Conservation (phyloP, 208 protist species). For the Acanthamoeba divionensis region DNA sequence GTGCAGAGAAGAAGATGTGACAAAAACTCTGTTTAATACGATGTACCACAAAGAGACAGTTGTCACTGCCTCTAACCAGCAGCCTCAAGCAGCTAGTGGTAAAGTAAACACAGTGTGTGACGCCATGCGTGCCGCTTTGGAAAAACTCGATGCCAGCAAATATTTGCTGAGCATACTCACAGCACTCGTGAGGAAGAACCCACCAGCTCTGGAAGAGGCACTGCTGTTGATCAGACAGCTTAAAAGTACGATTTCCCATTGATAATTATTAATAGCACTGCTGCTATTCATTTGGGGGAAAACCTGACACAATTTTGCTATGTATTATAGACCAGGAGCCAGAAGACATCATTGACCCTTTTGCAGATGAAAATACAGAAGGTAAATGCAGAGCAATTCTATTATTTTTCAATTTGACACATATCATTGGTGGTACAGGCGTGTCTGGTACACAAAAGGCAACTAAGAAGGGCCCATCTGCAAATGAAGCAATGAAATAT, state of each 20-base stretch:
- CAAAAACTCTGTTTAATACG: constrained; percentile 50
- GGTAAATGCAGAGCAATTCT: neutral
- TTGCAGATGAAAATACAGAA: neutral
- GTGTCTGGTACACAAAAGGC: neutral
- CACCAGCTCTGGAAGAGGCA: constrained; percentile 56
- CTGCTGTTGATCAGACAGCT: constrained; percentile 51
- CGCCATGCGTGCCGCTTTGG: neutral
- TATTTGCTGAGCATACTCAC: constrained; percentile 58
- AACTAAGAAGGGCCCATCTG: neutral
- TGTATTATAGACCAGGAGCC: constrained; percentile 20
- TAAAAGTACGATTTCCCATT: neutral
- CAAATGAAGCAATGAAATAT: constrained; percentile 67
- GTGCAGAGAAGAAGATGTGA: constrained; percentile 65
- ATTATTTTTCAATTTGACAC: neutral
- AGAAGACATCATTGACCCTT: constrained; percentile 5
- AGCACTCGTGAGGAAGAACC: constrained; percentile 28
- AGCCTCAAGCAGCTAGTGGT: neutral
- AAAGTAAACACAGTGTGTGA: constrained; percentile 54
- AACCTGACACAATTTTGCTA: neutral
- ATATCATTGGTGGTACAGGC: neutral
- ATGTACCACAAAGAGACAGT: constrained; percentile 42
- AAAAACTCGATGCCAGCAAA: constrained; percentile 11
- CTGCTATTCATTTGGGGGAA: neutral
- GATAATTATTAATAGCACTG: neutral
- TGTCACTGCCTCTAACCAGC: neutral